Percentiles rank a stretch among this genome's conserved stretches.
These are phyloP conservation scores for Schizophyllum commune DNA, from an alignment of 1,284 basidiomycete genomes.

Conservation along the genomic window DNA sequence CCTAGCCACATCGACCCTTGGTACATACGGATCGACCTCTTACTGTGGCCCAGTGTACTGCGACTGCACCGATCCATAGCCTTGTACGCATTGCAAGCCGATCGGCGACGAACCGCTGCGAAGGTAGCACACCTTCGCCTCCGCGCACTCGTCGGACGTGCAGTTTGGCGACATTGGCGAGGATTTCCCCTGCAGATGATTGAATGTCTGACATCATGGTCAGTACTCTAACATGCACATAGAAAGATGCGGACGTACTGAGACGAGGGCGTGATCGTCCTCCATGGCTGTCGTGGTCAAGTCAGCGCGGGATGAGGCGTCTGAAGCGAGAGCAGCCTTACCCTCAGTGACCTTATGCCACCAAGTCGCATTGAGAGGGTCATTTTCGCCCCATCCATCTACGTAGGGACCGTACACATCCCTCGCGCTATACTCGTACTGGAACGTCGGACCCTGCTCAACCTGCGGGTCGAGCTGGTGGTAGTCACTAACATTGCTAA, in stretches of 20 bases:
- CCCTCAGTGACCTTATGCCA: slow-evolving; percentile 78
- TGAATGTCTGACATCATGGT: slow-evolving; percentile 7
- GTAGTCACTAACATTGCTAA: slow-evolving; percentile 52
- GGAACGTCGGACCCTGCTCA: slow-evolving; percentile 57
- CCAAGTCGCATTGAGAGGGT: slow-evolving; percentile 78
- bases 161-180: slow-evolving; percentile 8
- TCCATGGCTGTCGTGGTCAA: slow-evolving; percentile 10
- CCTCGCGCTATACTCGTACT: slow-evolving; percentile 68
- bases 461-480: slow-evolving; percentile 44
- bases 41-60: not conserved
- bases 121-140: slow-evolving; percentile 13
- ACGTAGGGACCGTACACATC: slow-evolving; percentile 59
- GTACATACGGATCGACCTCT: too few species aligned
- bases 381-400: slow-evolving; percentile 50
- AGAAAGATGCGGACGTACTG: slow-evolving; percentile 1
- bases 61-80: slow-evolving; percentile 12
- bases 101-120: slow-evolving; percentile 13
- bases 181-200: slow-evolving; percentile 12
- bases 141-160: slow-evolving; percentile 8
- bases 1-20: too few species aligned
- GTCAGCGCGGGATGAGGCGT: slow-evolving; percentile 1
- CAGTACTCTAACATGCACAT: too few species aligned
- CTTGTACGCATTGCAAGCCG: slow-evolving; percentile 10
- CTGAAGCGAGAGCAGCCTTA: slow-evolving; percentile 20
- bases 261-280: slow-evolving; percentile 9